Base-by-base conservation (phyloP, 2,329 filamentous ascomycete genomes). In the Plenodomus biglobosus region DNA sequence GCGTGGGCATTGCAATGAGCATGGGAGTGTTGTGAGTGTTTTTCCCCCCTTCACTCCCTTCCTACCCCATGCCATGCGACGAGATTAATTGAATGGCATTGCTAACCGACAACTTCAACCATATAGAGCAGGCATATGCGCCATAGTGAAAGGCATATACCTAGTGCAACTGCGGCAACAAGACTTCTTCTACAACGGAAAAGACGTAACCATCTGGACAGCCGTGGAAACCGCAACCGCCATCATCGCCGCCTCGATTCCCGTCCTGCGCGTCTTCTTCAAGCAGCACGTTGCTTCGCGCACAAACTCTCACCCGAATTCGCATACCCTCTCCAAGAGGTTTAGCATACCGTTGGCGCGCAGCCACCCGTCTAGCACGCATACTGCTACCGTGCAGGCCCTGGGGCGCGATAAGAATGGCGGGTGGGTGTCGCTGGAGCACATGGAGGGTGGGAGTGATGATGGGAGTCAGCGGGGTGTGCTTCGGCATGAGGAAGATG, bases 251-350 rank as follows among this genome's bases (percentile, higher is more conserved):
- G 64, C 59, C 6, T 66, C 58, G 2, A 64, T 68, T 6, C 64
- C 65, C 5, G 61, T 68, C 2, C 58, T 68, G 2, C 64, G 65
- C 21, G 65, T 66, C 7, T 66, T 66, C 53, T 59, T 68, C 55
- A 62, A 61, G n/a, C 56, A 66, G n/a, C 55, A 53, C 1, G 55
- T 60, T 2, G 57, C 52, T 7, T 20, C 38, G 19, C 50, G 19
- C 35, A 8, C 46, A 0, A 39, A 40, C 32, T 37, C 42, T 7
- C 40, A 40, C 20, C 40, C 38, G 27, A 21, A 34, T 7, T 32
- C 19, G n/a, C 21, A 18, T 1, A 30, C 42, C 2, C 36, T 6
- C 3, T 22, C 7, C 18, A n/a, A 8, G 4, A 43, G 39, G 6
- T 15, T 35, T n/a, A 35, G 32, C 15, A 38, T 50, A 3, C 50